Conservation (phyloP, 805 yeast species). For the Vanderwaltozyma verrucispora region DNA sequence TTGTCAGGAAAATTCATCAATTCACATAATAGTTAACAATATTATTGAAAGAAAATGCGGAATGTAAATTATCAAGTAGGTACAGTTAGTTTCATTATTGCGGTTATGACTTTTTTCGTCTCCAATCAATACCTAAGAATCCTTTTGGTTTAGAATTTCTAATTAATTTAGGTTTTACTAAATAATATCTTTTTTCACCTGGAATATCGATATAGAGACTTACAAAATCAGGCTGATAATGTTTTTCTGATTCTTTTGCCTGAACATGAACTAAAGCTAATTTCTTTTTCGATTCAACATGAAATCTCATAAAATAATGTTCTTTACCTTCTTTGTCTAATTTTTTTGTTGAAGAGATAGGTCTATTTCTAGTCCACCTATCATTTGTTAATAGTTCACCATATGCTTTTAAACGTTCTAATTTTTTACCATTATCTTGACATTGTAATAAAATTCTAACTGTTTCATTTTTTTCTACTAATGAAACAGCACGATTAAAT, state of each 20-base stretch:
- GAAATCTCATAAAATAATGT: constrained; percentile 75
- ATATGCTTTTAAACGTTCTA: constrained; percentile 65
- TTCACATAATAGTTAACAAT: too few relatives aligned
- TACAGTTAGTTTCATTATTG: too few relatives aligned
- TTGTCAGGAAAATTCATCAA: too few relatives aligned
- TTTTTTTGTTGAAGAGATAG: constrained; percentile 51
- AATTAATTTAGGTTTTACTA: constrained; percentile 53
- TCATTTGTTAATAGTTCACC: constrained; percentile 61
- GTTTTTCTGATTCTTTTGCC: constrained; percentile 49
- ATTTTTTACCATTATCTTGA: constrained; percentile 30
- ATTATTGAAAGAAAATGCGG: too few relatives aligned
- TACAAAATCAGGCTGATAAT: constrained; percentile 55
- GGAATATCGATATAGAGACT: constrained; percentile 70
- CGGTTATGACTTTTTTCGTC: constrained; percentile 46
- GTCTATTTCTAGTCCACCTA: constrained; percentile 83
- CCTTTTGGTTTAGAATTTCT: constrained; percentile 40
- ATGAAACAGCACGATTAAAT: constrained; percentile 73
- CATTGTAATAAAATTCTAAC: constrained; percentile 51
- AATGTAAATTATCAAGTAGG: too few relatives aligned
- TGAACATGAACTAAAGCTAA: constrained; percentile 71
- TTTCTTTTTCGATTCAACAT: constrained; percentile 59
- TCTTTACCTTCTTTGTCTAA: constrained; percentile 69
- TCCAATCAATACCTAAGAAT: constrained; percentile 80
- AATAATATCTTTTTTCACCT: constrained; percentile 54
- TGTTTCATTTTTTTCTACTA: constrained; percentile 57